phyloP scores from a whole-genome alignment of 2,329 filamentous ascomycete species.

The Venturia nashicola region DNA sequence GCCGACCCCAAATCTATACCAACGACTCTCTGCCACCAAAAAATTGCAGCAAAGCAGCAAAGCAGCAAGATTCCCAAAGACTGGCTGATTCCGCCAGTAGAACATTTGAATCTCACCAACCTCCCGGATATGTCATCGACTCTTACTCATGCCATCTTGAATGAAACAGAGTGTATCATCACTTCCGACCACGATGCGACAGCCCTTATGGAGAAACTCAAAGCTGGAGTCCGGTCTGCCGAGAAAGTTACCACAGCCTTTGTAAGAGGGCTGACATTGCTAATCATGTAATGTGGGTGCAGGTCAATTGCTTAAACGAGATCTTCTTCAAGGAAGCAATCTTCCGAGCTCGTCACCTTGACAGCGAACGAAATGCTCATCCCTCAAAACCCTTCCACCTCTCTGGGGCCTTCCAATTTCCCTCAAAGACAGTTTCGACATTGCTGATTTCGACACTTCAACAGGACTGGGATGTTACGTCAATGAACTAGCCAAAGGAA shows the following conservation, averaged over 20 bases:
- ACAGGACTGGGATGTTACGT: conserved; percentile 42
- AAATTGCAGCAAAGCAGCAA: too few species aligned
- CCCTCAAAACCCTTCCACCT: conserved; percentile 32
- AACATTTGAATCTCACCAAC: too few species aligned
- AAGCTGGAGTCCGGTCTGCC: conserved; percentile 12
- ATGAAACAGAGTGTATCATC: conserved; percentile 18
- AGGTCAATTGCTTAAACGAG: conserved; percentile 27
- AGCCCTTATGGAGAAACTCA: conserved; percentile 18
- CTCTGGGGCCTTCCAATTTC: conserved; percentile 43
- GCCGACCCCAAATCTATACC: too few species aligned
- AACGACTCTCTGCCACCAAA: too few species aligned
- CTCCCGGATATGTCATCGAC: background rate
- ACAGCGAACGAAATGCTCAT: conserved; percentile 22
- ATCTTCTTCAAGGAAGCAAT: conserved; percentile 31
- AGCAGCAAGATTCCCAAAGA: too few species aligned
- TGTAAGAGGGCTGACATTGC: conserved; percentile 38
- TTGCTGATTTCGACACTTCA: conserved; percentile 44
- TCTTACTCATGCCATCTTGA: background rate
- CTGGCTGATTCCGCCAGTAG: too few species aligned
- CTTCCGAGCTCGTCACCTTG: conserved; percentile 24
- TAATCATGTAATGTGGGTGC: too few species aligned
- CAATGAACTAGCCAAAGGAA: conserved; percentile 16
- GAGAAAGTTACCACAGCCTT: conserved; percentile 38
- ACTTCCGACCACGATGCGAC: conserved; percentile 25
- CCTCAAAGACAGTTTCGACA: conserved; percentile 46